Conservation (phyloP, 1,284 basidiomycete genomes). For the Phlebopus sp. region DNA sequence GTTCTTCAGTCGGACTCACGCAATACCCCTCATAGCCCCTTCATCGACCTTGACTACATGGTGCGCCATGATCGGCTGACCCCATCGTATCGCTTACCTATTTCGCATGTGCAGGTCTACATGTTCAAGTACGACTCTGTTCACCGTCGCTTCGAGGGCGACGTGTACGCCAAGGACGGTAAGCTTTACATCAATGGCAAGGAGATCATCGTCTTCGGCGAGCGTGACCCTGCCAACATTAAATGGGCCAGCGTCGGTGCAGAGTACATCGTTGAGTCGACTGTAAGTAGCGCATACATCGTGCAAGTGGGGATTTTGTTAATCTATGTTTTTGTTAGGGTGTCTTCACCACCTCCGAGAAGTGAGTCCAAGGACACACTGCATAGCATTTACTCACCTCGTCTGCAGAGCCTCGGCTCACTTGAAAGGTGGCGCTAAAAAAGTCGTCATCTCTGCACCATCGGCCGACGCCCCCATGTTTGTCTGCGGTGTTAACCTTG, state of each 20-base stretch:
- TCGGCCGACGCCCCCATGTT: slow-evolving; percentile 99
- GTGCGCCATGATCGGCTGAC: slow-evolving; percentile 37
- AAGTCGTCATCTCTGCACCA: slow-evolving; percentile 99
- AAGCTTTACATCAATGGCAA: slow-evolving; percentile 90
- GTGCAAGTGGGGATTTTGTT: slow-evolving; percentile 10
- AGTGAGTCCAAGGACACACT: slow-evolving; percentile 42
- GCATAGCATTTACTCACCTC: slow-evolving; percentile 1
- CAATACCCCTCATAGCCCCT: slow-evolving; percentile 14
- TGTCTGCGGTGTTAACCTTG: slow-evolving; percentile 95
- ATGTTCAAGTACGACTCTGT: slow-evolving; percentile 99
- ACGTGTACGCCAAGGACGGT: slow-evolving; percentile 81
- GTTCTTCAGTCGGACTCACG: not conserved
- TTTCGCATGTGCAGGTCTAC: slow-evolving; percentile 66
- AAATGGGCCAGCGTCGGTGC: slow-evolving; percentile 82
- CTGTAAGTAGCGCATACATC: slow-evolving; percentile 44
- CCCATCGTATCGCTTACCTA: not conserved
- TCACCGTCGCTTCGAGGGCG: slow-evolving; percentile 93
- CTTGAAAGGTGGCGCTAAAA: slow-evolving; percentile 99
- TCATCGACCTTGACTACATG: slow-evolving; percentile 85
- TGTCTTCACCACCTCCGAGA: slow-evolving; percentile 96
- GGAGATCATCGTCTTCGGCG: slow-evolving; percentile 77
- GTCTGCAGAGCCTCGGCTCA: slow-evolving; percentile 79
- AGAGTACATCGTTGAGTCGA: slow-evolving; percentile 96
- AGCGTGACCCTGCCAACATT: slow-evolving; percentile 89
- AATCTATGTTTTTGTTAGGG: slow-evolving; percentile 47